Evolutionary conservation across 2,329 filamentous ascomycete species (phyloP), one percentile per base, ranked within the genome.

Genomic region (Didymellaceae sp.): DNA sequence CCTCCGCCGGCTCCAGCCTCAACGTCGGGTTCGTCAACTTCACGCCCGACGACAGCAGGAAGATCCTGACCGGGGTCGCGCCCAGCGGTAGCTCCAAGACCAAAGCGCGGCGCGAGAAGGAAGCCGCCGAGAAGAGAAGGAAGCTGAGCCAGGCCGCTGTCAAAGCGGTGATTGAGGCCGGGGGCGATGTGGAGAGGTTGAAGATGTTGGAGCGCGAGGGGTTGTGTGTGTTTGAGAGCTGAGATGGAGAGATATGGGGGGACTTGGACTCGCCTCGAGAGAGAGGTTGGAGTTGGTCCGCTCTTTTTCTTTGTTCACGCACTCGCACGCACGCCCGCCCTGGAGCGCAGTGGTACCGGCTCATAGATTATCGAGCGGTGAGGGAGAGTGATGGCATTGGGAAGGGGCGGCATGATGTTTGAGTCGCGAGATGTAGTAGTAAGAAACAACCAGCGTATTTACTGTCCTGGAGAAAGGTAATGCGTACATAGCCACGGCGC

Each of bases 31-130:
- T 97, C 67, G 90, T 96, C 57, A 97, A 97, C 73, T 96, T 89
- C 74, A 97, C 92, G 1, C 87, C 91, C 0, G 79, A 82, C 40
- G 92, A 99, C 72, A 87, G 86, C 63, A 78, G 82, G 11, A 84
- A 88, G 67, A 86, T 99, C 33, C 84, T 99, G 73, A 90, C 85
- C 6, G 93, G 92, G 5, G 94, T 99, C 10, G 94, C 94, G 35
- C 93, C 93, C 1, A 92, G 88, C 58, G 94, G 94, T 8, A 91
- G 87, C 61, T 89, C 85, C 60, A 97, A 97, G 82, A 97, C 94
- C 7, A 97, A 97, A 71, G 91, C 91, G n/a, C 78, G 91, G 46
- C 79, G 94, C 41, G 93, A 97, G 73, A 89, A 90, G 71, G 93
- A 97, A 76, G 90, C 90, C 1, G 80, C 83, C 44, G 93, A 97